Evolutionary conservation across 2,329 filamentous ascomycete species (phyloP).

Genomic region (Penicillium sp.): DNA sequence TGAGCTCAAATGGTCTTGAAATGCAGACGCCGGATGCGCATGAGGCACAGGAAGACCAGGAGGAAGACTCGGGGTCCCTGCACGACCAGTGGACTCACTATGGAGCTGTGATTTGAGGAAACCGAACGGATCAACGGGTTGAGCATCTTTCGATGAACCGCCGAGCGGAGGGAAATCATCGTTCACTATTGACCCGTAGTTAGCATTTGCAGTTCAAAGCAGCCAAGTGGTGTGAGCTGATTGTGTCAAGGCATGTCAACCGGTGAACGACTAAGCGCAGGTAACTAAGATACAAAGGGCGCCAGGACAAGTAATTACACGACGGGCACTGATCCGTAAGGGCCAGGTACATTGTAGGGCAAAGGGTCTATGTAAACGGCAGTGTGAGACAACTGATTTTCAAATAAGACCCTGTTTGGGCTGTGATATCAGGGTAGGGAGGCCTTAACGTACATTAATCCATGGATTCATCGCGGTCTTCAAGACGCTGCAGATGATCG

Average conservation of each 20-base stretch:
- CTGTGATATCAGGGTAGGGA: slow-evolving; percentile 43
- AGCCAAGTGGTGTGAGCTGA: slow-evolving; percentile 8
- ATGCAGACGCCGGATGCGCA: slow-evolving; percentile 34
- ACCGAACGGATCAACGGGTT: slow-evolving; percentile 33
- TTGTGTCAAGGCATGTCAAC: slow-evolving; percentile 11
- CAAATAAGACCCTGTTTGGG: slow-evolving; percentile 40
- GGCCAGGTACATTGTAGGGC: slow-evolving; percentile 28
- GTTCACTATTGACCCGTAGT: slow-evolving; percentile 35
- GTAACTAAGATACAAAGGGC: slow-evolving; percentile 25
- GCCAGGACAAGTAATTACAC: slow-evolving; percentile 34
- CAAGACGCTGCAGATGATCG: slow-evolving; percentile 32
- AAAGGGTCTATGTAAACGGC: slow-evolving; percentile 40
- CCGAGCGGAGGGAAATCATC: slow-evolving; percentile 47
- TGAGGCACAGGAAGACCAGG: slow-evolving; percentile 42
- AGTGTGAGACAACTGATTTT: slow-evolving; percentile 44
- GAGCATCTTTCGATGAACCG: slow-evolving; percentile 34
- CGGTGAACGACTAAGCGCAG: slow-evolving; percentile 13
- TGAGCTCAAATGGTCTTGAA: slow-evolving; percentile 28
- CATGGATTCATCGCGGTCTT: slow-evolving; percentile 33
- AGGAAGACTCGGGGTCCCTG: slow-evolving; percentile 38
- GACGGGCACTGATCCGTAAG: slow-evolving; percentile 21
- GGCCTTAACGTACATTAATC: slow-evolving; percentile 49
- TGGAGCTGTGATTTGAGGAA: slow-evolving; percentile 35
- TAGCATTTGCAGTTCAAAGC: slow-evolving; percentile 22
- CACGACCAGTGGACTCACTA: slow-evolving; percentile 30